Conservation (phyloP, 176 grass and related monocot genomes). For the Eleusine indica region DNA sequence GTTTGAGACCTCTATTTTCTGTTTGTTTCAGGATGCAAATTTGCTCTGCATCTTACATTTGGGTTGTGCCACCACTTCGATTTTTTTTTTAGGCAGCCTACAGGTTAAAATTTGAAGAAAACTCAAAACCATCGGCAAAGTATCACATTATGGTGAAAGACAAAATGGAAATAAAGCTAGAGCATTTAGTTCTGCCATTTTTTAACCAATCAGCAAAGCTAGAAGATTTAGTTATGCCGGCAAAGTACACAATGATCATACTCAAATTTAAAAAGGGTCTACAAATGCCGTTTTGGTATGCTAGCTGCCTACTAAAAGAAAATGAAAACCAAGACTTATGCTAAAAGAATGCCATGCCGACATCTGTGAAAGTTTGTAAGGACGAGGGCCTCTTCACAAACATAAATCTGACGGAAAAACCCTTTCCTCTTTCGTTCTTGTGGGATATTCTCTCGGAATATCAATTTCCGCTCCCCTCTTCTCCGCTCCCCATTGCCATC, state of each 20-base stretch:
- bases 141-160: too few species aligned
- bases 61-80: not conserved
- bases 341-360: not conserved
- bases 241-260: too few species aligned
- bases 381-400: not conserved
- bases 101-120: not conserved
- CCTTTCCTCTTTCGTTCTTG: constrained; percentile 33
- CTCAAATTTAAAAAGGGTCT: too few species aligned
- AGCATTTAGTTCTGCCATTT: too few species aligned
- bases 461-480: constrained; percentile 26
- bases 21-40: not conserved
- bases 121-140: not conserved
- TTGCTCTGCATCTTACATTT: not conserved
- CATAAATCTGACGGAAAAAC: constrained; percentile 25
- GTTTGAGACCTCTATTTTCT: not conserved
- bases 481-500: constrained; percentile 37
- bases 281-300: too few species aligned
- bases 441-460: constrained; percentile 60
- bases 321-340: not conserved
- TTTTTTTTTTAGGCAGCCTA: not conserved
- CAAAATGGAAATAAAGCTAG: too few species aligned
- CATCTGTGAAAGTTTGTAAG: not conserved
- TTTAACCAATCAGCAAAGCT: too few species aligned
- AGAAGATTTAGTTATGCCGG: too few species aligned
- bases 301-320: not conserved